A percentile compares a stretch with the other conserved stretches of the same genome.
Conservation (phyloP, 1,284 basidiomycete genomes). For the Golubevia sp. region DNA sequence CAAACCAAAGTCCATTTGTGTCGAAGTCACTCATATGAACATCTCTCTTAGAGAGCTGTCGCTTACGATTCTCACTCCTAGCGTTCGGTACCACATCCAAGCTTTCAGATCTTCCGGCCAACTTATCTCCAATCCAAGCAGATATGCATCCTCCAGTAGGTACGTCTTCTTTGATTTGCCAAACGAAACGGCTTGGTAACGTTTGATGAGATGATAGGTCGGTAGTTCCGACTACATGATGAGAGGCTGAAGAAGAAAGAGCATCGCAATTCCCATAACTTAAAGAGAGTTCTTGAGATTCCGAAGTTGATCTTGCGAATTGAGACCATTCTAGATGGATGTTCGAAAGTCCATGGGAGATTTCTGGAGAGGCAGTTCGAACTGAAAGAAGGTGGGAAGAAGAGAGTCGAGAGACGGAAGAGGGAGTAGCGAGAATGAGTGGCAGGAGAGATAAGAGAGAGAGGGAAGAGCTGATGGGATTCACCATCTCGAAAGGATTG, state of each 20-base stretch:
- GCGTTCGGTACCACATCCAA: background rate
- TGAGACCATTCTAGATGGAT: background rate
- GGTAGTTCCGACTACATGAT: background rate
- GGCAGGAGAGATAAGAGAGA: too few species aligned
- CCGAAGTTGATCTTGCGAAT: background rate
- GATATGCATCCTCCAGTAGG: background rate
- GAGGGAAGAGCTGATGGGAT: too few species aligned
- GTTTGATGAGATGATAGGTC: background rate
- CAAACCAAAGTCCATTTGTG: slow-evolving; percentile 3
- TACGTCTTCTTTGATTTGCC: background rate
- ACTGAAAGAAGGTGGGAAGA: too few species aligned
- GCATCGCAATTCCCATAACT: background rate
- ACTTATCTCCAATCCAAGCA: background rate
- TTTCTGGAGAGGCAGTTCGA: background rate
- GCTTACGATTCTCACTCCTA: background rate
- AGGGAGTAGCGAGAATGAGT: too few species aligned
- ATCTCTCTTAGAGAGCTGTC: background rate
- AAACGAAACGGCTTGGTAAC: background rate
- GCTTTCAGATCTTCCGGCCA: background rate
- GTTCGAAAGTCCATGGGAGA: background rate
- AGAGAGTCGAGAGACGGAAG: too few species aligned
- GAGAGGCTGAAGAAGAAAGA: background rate
- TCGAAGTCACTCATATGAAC: slow-evolving; percentile 1
- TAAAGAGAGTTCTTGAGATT: background rate
- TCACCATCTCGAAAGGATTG: too few species aligned